phyloP scores from a whole-genome alignment of 805 yeast genomes.

The Alloascoidea hylecoeti region DNA sequence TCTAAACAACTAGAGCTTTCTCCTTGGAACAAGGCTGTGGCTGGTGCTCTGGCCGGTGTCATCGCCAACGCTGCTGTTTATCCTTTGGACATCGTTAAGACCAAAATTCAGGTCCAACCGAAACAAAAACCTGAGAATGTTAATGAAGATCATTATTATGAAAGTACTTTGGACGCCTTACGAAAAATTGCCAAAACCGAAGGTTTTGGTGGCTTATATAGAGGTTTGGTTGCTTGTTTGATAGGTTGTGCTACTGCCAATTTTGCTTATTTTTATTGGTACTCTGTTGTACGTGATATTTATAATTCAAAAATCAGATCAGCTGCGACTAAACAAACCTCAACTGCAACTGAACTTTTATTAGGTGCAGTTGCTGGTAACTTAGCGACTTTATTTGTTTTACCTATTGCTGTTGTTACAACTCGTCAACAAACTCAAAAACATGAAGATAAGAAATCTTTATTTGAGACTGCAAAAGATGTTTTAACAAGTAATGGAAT shows the following conservation, averaged over 20 bases:
- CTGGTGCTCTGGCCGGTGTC: constrained; percentile 74
- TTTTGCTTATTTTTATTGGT: constrained; percentile 82
- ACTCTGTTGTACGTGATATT: constrained; percentile 49
- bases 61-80: constrained; percentile 69
- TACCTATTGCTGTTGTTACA: constrained; percentile 69
- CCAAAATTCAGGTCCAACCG: constrained; percentile 60
- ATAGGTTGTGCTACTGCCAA: constrained; percentile 65
- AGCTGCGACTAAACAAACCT: constrained; percentile 17
- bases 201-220: constrained; percentile 59
- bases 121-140: constrained; percentile 5
- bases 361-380: constrained; percentile 79
- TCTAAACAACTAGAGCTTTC: constrained; percentile 17
- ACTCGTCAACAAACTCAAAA: constrained; percentile 32
- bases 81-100: constrained; percentile 68
- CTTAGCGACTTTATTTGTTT: constrained; percentile 63
- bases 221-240: constrained; percentile 54
- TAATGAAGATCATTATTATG: constrained; percentile 21
- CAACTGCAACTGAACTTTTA: constrained; percentile 53
- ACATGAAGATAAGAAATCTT: constrained; percentile 13
- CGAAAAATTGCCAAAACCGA: constrained; percentile 34
- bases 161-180: constrained; percentile 49
- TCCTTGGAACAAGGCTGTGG: constrained; percentile 65
- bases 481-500: constrained; percentile 51
- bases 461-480: constrained; percentile 29
- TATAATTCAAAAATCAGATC: constrained; percentile 27